Base-by-base conservation (phyloP, 31 red algal genomes). In the Endocladia muricata region DNA sequence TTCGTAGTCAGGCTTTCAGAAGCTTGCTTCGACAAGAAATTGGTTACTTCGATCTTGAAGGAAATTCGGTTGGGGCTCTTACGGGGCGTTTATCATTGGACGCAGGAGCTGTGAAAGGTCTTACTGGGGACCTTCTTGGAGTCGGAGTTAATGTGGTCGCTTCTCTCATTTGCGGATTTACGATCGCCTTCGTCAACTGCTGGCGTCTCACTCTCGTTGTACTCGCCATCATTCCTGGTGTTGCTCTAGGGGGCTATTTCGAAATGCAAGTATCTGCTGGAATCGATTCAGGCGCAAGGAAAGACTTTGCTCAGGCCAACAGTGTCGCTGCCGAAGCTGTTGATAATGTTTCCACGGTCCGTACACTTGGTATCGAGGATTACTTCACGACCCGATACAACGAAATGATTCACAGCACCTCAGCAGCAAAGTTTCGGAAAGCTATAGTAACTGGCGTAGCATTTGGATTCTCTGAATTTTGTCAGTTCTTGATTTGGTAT, bases 291-390 rank as follows among this genome's bases (percentile, higher is more conserved):
- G 85, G 80, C 30, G 80, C 85, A 9, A 40, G 60, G 25, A 78
- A 76, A 47, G 70, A 79, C 22, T 89, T 88, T 40, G 84, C 76
- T 29, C 55, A 62, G n/a, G 94, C 94, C 3, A 83, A 83, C 74
- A 61, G 60, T 15, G 41, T 92, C 15, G 94, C 89, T 41, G 77
- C 94, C n/a, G 89, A 92, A 61, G 89, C 94, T 61, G 84, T 97
- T 2, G 88, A 91, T 59, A 92, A 92, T 41, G 62, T 92, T 22
- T 64, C 68, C 34, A 97, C 94, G 22, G 85, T 92, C 2, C 61
- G 77, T 0, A 78, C 74, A n/a, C 78, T 92, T 67, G 88, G 94
- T 17, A 57, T 85, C 9, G 73, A 90, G 54, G 82, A 88, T 43
- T 68, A 92, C 42, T 91, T 92, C 54, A 34, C 68, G n/a, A 67